These are phyloP conservation scores for Phylloporus arenicola DNA, from an alignment of 768 basidiomycete genomes.

Conservation along the genomic window DNA sequence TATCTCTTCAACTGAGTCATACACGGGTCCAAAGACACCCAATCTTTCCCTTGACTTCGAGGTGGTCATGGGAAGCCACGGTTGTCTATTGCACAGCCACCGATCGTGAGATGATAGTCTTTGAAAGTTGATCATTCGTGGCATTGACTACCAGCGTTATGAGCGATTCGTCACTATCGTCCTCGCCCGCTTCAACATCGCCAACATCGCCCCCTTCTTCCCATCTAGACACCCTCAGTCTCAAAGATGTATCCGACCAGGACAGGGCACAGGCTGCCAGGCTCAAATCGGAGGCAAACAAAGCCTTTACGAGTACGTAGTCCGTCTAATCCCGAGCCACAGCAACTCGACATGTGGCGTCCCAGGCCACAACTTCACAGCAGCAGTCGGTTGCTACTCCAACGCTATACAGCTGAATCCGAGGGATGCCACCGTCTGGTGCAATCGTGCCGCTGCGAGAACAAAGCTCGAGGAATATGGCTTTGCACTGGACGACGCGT, in stretches of 20 bases:
- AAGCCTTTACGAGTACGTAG: slow-evolving; percentile 64
- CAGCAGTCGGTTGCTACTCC: slow-evolving; percentile 75
- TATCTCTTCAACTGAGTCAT: too few relatives aligned
- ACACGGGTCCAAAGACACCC: too few relatives aligned
- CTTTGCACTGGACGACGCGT: slow-evolving; percentile 82
- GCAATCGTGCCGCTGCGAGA: slow-evolving; percentile 87
- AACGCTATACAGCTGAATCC: slow-evolving; percentile 86
- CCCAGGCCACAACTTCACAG: slow-evolving; percentile 66
- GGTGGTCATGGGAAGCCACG: background rate
- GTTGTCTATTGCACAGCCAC: slow-evolving; percentile 21
- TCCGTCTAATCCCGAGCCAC: background rate
- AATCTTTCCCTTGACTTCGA: too few relatives aligned
- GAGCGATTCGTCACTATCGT: slow-evolving; percentile 18
- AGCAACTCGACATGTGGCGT: slow-evolving; percentile 1
- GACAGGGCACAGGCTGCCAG: slow-evolving; percentile 62
- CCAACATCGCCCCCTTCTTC: slow-evolving; percentile 58
- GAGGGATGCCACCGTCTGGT: slow-evolving; percentile 84
- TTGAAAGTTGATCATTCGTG: background rate
- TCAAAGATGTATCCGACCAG: slow-evolving; percentile 62
- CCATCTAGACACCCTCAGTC: slow-evolving; percentile 44
- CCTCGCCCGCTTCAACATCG: slow-evolving; percentile 48
- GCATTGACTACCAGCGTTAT: slow-evolving; percentile 6
- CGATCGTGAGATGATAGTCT: slow-evolving; percentile 25
- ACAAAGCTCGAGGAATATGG: slow-evolving; percentile 94
- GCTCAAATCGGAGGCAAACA: slow-evolving; percentile 84